Conservation (phyloP, 2,329 filamentous ascomycete genomes). For the Cladosporium sp. region DNA sequence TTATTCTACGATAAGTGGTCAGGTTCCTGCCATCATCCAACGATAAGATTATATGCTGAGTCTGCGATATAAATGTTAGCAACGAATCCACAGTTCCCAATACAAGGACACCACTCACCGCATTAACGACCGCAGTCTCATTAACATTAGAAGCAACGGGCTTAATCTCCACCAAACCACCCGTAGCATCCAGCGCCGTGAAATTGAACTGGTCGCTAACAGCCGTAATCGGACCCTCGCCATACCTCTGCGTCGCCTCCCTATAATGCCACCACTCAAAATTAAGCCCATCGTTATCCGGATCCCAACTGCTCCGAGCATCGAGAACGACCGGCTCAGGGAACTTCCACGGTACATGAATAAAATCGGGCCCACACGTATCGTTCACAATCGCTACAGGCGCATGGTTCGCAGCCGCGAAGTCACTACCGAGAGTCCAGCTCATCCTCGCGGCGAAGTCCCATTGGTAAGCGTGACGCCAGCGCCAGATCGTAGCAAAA, state of each 20-base stretch:
- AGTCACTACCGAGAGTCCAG: constrained; percentile 39
- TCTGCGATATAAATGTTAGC: not conserved
- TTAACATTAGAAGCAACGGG: not conserved
- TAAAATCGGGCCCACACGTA: not conserved
- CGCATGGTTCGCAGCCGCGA: not conserved
- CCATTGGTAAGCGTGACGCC: constrained; percentile 53
- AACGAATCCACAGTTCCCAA: not conserved
- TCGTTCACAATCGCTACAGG: not conserved
- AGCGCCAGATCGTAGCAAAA: constrained; percentile 55
- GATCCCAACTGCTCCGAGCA: not conserved
- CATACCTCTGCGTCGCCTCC: constrained; percentile 2
- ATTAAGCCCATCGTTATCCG: not conserved
- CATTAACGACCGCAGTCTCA: not conserved
- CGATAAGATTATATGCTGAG: not conserved
- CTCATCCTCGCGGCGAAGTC: constrained; percentile 52
- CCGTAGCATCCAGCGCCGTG: not conserved
- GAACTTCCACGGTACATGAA: not conserved
- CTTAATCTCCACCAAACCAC: not conserved
- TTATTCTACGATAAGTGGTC: not conserved
- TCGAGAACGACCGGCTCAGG: not conserved
- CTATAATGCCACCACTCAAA: constrained; percentile 10
- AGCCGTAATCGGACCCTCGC: not conserved
- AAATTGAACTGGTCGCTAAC: not conserved
- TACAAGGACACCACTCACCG: not conserved
- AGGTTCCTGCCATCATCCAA: not conserved